These are phyloP conservation scores for Lagenidium giganteum DNA, from an alignment of 352 stramenopile genomes.

Conservation along the genomic window DNA sequence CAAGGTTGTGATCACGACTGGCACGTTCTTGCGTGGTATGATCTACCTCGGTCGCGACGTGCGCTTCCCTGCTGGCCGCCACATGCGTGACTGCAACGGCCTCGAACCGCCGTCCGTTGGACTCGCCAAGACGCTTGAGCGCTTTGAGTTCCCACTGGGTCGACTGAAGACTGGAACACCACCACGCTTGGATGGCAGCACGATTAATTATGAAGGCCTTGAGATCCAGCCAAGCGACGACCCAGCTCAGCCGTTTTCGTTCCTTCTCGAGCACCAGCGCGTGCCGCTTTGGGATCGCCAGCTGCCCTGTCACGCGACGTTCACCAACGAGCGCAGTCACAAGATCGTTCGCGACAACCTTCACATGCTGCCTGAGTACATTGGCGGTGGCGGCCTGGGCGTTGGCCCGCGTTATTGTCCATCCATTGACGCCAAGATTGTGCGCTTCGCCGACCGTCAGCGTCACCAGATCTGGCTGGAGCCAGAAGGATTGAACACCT, in stretches of 20 bases:
- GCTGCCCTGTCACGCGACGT: constrained; percentile 92
- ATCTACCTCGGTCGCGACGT: constrained; percentile 91
- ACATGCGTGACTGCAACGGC: constrained; percentile 71
- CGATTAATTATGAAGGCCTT: constrained; percentile 91
- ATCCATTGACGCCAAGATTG: constrained; percentile 95
- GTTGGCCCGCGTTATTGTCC: constrained; percentile 91
- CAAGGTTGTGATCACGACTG: constrained; percentile 93
- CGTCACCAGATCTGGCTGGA: constrained; percentile 94
- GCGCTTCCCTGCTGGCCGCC: constrained; percentile 88
- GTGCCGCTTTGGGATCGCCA: constrained; percentile 66
- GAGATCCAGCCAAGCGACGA: constrained; percentile 90
- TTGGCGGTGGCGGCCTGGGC: constrained; percentile 62
- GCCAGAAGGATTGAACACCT: constrained; percentile 93
- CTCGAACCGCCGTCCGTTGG: constrained; percentile 91
- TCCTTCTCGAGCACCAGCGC: constrained; percentile 78
- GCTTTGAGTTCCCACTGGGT: constrained; percentile 88
- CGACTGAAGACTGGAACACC: constrained; percentile 96
- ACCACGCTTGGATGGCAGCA: constrained; percentile 89
- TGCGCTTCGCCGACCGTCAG: constrained; percentile 64
- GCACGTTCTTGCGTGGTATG: constrained; percentile 95
- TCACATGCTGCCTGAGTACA: constrained; percentile 90
- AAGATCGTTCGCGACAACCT: constrained; percentile 89
- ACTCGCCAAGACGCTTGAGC: constrained; percentile 90
- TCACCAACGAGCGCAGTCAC: constrained; percentile 95
- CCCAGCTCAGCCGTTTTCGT: constrained; percentile 90